Percentiles rank a stretch among this genome's conserved stretches.
Evolutionary conservation across 2,329 filamentous ascomycete species (phyloP).

Genomic region (Penicillium sp.): DNA sequence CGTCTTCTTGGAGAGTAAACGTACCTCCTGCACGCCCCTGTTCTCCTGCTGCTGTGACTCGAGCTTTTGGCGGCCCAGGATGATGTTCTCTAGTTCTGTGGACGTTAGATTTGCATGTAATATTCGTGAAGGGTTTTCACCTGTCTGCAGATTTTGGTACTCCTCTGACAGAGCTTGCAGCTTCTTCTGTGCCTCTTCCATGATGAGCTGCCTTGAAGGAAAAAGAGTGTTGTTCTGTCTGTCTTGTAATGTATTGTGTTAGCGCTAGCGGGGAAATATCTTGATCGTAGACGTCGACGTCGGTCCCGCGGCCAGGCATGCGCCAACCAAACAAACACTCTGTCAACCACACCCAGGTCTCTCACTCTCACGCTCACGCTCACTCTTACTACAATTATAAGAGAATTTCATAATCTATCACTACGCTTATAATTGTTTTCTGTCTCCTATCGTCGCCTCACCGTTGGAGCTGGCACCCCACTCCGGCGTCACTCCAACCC

Average conservation of each 20-base stretch:
- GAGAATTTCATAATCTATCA: too few species aligned
- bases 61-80: slow-evolving; percentile 81
- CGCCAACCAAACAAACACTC: slow-evolving; percentile 6
- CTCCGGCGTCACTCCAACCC: slow-evolving; percentile 5
- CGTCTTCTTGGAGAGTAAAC: neutral
- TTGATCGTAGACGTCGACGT: neutral
- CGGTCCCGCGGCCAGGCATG: slow-evolving; percentile 2
- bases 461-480: slow-evolving; percentile 14
- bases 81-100: slow-evolving; percentile 71
- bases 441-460: neutral
- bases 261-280: slow-evolving; percentile 14
- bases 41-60: slow-evolving; percentile 94
- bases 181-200: slow-evolving; percentile 70
- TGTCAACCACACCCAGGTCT: neutral
- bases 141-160: slow-evolving; percentile 80
- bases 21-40: slow-evolving; percentile 73
- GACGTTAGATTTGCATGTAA: too few species aligned
- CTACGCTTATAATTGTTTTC: neutral
- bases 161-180: slow-evolving; percentile 82
- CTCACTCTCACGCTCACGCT: neutral
- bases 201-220: slow-evolving; percentile 31
- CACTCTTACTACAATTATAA: neutral
- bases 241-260: neutral
- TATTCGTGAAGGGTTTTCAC: slow-evolving; percentile 47
- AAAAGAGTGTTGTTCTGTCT: neutral